Evolutionary conservation across 1,284 basidiomycete species (phyloP).

Genomic region (Anthracocystis walkeri): DNA sequence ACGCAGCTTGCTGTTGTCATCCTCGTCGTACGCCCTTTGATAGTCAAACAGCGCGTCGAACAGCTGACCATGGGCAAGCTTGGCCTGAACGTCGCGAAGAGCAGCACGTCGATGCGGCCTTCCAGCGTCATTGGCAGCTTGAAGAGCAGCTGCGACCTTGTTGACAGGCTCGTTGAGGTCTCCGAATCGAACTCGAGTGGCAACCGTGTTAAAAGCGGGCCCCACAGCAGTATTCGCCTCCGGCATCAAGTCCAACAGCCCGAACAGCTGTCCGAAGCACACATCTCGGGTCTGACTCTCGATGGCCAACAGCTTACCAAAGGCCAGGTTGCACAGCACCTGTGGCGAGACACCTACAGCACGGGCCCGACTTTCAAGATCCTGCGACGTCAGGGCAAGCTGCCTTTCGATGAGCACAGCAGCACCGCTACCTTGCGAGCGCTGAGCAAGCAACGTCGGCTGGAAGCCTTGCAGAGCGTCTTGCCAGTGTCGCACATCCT

Average conservation of each 20-base stretch:
- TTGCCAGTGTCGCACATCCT: constrained; percentile 52
- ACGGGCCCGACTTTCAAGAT: constrained; percentile 33
- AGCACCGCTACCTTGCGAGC: background rate
- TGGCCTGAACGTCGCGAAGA: constrained; percentile 52
- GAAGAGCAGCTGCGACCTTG: constrained; percentile 33
- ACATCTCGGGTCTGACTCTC: constrained; percentile 48
- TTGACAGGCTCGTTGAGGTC: constrained; percentile 14
- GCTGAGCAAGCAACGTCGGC: constrained; percentile 20
- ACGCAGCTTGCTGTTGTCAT: constrained; percentile 9
- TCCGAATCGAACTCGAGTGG: constrained; percentile 48
- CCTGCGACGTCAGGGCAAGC: constrained; percentile 19
- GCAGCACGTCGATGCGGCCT: constrained; percentile 57
- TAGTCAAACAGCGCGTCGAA: constrained; percentile 65
- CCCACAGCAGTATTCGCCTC: constrained; percentile 59
- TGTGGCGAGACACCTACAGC: constrained; percentile 51
- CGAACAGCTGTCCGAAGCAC: constrained; percentile 64
- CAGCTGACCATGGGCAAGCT: constrained; percentile 36
- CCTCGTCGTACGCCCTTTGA: constrained; percentile 38
- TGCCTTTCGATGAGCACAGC: constrained; percentile 20
- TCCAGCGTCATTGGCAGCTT: constrained; percentile 51
- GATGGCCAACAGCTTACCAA: constrained; percentile 55
- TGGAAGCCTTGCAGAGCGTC: constrained; percentile 34
- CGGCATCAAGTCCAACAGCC: constrained; percentile 50
- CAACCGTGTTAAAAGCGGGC: constrained; percentile 64
- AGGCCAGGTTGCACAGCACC: constrained; percentile 59